Base-by-base conservation (phyloP, 2,329 filamentous ascomycete species). In the Colletotrichum siamense region DNA sequence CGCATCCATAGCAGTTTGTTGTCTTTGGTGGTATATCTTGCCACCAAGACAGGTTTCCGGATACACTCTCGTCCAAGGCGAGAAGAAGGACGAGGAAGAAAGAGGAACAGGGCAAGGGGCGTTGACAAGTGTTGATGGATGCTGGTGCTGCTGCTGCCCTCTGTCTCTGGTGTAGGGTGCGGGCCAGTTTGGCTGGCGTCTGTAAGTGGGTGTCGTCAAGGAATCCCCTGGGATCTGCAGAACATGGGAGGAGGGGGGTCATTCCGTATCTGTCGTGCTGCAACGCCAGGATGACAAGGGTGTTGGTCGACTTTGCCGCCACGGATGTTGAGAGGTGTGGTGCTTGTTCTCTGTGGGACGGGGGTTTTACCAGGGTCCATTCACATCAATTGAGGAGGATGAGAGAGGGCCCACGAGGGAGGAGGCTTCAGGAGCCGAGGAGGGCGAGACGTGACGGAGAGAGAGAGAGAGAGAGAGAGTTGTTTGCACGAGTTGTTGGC, bases 231-330 rank as follows among this genome's bases (percentile, higher is more conserved):
- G 65, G 70, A 76, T 76, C 74, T 73, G 64, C 74, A 73, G 64
- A 52, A 73, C 70, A 61, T 69, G 67, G 61, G 28, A 63, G 71
- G 44, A 52, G 30, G 59, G 71, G 71, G 71, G 49, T 39, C 30
- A 71, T 71, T 77, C 72, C 70, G 74, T 73, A 76, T 76, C 74
- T 76, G 74, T 73, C 65, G 74, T 76, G 74, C 70, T 76, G 73
- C 74, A 69, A 76, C 74, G 59, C 74, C 70, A 69, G 70, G 59
- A 26, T 44, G 59, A 65, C 74, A 73, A 49, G 70, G 74, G 44
- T 59, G 65, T 65, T n/a, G 44, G 64, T 69, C 34, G 74, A 73
- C 70, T 73, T 73, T 69, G 70, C 70, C 74, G 74, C 74, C 74
- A 69, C 64, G 61, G 28, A 49, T 44, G 36, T 44, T 32, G 57